A percentile compares a stretch with the other conserved stretches of the same genome.
Conservation (phyloP, 2,329 filamentous ascomycete genomes). For the Curvularia verruculosa region DNA sequence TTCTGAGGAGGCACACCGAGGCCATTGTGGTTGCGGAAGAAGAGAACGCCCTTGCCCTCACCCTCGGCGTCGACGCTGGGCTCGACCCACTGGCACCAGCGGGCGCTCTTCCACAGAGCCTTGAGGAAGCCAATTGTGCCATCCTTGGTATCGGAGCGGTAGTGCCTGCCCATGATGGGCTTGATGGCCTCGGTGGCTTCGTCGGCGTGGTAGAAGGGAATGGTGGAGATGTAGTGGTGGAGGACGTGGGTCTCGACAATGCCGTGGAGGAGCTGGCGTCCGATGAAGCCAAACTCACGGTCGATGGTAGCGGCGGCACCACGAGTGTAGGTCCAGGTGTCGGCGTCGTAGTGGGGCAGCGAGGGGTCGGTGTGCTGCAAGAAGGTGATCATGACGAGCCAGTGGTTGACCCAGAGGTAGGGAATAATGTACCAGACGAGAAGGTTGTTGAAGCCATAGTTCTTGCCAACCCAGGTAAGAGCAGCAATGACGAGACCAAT, state of each 20-base stretch:
- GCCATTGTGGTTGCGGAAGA: slow-evolving; percentile 95
- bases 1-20: slow-evolving; percentile 64
- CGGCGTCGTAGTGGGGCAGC: slow-evolving; percentile 86
- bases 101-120: slow-evolving; percentile 78
- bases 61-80: slow-evolving; percentile 80
- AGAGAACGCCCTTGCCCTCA: slow-evolving; percentile 81
- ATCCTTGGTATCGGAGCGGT: slow-evolving; percentile 79
- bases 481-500: slow-evolving; percentile 63
- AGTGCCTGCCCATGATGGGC: slow-evolving; percentile 93
- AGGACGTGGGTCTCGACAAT: slow-evolving; percentile 98
- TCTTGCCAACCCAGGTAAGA: slow-evolving; percentile 73
- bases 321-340: slow-evolving; percentile 90
- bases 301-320: slow-evolving; percentile 96
- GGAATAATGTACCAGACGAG: slow-evolving; percentile 93
- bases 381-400: slow-evolving; percentile 97
- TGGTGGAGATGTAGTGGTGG: slow-evolving; percentile 95
- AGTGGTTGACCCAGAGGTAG: slow-evolving; percentile 98
- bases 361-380: slow-evolving; percentile 96
- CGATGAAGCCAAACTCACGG: slow-evolving; percentile 95
- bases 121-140: slow-evolving; percentile 81
- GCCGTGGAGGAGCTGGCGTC: slow-evolving; percentile 87
- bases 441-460: slow-evolving; percentile 84
- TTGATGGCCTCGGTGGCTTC: slow-evolving; percentile 95
- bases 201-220: slow-evolving; percentile 96
- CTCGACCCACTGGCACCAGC: slow-evolving; percentile 98